These are phyloP conservation scores for Neonectria neomacrospora DNA, from an alignment of 2,329 filamentous ascomycete species.

Conservation along the genomic window DNA sequence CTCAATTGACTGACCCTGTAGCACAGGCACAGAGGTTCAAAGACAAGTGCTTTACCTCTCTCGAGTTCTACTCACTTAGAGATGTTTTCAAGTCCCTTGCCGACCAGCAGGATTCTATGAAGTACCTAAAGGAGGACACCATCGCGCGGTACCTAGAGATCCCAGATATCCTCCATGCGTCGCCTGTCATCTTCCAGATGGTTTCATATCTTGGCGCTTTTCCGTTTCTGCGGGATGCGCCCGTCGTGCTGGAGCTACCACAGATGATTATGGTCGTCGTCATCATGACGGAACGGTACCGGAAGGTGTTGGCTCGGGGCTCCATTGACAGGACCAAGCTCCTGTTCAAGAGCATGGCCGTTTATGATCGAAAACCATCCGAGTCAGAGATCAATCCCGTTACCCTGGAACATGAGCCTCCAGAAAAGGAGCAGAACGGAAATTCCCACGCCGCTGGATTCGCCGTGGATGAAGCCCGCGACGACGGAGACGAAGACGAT, in stretches of 20 bases:
- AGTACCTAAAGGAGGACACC: slow-evolving; percentile 75
- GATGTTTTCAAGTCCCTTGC: slow-evolving; percentile 78
- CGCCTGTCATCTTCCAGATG: slow-evolving; percentile 77
- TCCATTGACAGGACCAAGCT: slow-evolving; percentile 70
- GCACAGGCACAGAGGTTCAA: slow-evolving; percentile 71
- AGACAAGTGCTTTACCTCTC: slow-evolving; percentile 74
- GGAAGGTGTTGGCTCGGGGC: slow-evolving; percentile 68
- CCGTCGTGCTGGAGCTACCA: slow-evolving; percentile 75
- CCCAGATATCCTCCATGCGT: slow-evolving; percentile 74
- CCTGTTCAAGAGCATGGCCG: slow-evolving; percentile 76
- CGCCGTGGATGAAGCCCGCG: slow-evolving; percentile 57
- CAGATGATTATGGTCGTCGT: slow-evolving; percentile 78
- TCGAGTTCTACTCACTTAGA: slow-evolving; percentile 79
- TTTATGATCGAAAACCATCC: slow-evolving; percentile 71
- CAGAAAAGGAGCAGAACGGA: slow-evolving; percentile 20
- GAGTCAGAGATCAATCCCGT: slow-evolving; percentile 24
- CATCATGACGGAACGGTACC: slow-evolving; percentile 77
- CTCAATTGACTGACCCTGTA: slow-evolving; percentile 23
- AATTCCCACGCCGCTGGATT: slow-evolving; percentile 53
- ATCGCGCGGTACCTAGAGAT: slow-evolving; percentile 78
- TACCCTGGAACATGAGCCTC: slow-evolving; percentile 4
- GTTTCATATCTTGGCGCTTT: slow-evolving; percentile 77
- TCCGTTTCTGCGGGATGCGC: slow-evolving; percentile 76
- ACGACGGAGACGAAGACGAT: slow-evolving; percentile 58
- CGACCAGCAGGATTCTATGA: slow-evolving; percentile 69